Evolutionary conservation across 2,329 filamentous ascomycete genomes (phyloP).

Genomic region (Diaporthe humulicola): DNA sequence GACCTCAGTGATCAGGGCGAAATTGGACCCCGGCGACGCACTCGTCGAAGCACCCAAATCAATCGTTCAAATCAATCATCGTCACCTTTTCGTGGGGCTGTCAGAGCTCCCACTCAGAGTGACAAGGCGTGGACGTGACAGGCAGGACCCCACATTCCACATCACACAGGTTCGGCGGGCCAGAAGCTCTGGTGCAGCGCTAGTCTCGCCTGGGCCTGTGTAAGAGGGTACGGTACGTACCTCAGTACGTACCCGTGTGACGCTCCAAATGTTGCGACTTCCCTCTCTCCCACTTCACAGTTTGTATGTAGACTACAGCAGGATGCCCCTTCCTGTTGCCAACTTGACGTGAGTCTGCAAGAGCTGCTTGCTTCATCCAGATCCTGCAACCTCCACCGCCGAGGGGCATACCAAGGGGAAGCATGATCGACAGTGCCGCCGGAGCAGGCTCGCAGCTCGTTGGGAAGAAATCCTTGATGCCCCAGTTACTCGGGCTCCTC

Average conservation of each 20-base stretch:
- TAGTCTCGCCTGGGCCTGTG: neutral
- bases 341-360: neutral
- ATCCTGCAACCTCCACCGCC: slow-evolving; percentile 5
- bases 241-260: neutral
- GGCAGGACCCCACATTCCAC: slow-evolving; percentile 5
- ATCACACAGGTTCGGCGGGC: slow-evolving; percentile 7
- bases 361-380: neutral
- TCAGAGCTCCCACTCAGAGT: neutral
- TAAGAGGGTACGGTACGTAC: neutral
- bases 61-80: neutral
- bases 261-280: neutral
- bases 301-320: too few relatives aligned
- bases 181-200: slow-evolving; percentile 10
- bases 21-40: neutral
- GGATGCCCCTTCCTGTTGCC: neutral
- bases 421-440: neutral
- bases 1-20: neutral
- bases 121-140: neutral
- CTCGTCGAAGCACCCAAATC: neutral
- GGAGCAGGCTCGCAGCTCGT: neutral
- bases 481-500: neutral
- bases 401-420: neutral
- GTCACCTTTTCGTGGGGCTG: neutral
- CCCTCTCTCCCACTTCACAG: neutral
- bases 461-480: neutral